Evolutionary conservation across 306 rosid species (phyloP).

Genomic region (Rosa persica): DNA sequence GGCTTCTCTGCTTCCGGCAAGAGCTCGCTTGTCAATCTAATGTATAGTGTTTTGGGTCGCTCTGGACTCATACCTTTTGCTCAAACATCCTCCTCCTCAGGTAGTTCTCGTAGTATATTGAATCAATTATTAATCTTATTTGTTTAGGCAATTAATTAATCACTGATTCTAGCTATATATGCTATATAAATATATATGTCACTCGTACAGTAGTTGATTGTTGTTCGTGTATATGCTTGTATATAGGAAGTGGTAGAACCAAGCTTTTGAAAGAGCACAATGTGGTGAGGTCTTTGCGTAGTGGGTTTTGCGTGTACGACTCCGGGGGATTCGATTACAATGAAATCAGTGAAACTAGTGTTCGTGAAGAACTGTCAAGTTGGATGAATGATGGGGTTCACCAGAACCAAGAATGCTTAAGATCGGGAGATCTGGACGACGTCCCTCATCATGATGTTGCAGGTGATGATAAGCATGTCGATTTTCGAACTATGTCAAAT

Average conservation of each 20-base stretch:
- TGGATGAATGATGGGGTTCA: conserved; percentile 45
- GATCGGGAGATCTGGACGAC: conserved; percentile 16
- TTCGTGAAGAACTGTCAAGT: conserved; percentile 31
- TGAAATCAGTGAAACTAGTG: conserved; percentile 4
- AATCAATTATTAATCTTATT: neutral
- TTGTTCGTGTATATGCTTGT: neutral
- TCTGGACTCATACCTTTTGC: conserved; percentile 45
- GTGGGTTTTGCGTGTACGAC: conserved; percentile 46
- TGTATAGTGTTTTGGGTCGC: conserved; percentile 48
- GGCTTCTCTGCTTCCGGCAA: conserved; percentile 46
- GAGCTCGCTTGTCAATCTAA: conserved; percentile 42
- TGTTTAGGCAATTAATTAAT: neutral
- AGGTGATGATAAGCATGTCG: neutral
- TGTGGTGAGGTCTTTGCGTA: conserved; percentile 35
- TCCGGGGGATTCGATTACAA: conserved; percentile 34
- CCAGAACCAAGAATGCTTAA: conserved; percentile 41
- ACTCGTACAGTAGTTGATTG: neutral
- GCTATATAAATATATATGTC: neutral
- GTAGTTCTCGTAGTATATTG: neutral
- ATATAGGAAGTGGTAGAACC: conserved; percentile 26
- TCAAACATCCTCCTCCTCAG: conserved; percentile 29
- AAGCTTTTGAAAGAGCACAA: conserved; percentile 44
- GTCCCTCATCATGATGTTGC: neutral
- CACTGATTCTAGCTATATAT: neutral
- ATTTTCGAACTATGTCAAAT: neutral